Evolutionary conservation across 1,284 basidiomycete genomes (phyloP), one percentile per base, ranked within the genome.

Genomic region (Neonothopanus nambi): DNA sequence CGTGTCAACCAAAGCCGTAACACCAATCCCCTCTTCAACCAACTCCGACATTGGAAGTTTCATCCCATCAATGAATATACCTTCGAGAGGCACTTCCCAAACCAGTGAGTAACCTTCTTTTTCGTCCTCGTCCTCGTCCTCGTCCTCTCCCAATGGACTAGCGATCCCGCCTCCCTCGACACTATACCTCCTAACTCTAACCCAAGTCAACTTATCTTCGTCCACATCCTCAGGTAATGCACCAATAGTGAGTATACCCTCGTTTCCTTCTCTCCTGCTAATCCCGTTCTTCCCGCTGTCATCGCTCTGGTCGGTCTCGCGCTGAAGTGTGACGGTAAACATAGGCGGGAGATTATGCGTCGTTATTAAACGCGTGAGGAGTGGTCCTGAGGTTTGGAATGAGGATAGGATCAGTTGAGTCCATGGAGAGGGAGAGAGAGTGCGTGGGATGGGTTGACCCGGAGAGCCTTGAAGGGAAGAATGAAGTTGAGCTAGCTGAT

Each of bases 61-160:
- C 59, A 74, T 61, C 5, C 80, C 82, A 58, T 84, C 79, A 13
- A 86, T 70, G n/a, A n/a, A n/a, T n/a, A n/a, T n/a, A n/a, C n/a
- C n/a, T n/a, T n/a, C n/a, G 24, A 28, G 28, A 63, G 71, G 82
- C 6, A 85, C 78, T 43, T 71, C 79, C 51, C n/a, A 21, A 66
- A 68, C n/a, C 46, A 24, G 15, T 7, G 18, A 30, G 17, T 24
- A 28, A 23, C 15, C 40, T 79, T n/a, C n/a, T n/a, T n/a, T n/a
- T n/a, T n/a, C n/a, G n/a, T n/a, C 80, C 70, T 82, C 80, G n/a
- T n/a, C n/a, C n/a, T n/a, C n/a, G n/a, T n/a, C n/a, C n/a, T n/a
- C n/a, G 39, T 68, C 63, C 12, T 76, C 73, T 12, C 77, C 70
- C 57, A 75, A 72, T 5, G 65, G 60, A 2, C 79, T 78, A 2